Percentiles rank a stretch among this genome's conserved stretches.
phyloP scores from a whole-genome alignment of 805 yeast genomes.

The Candida maris region DNA sequence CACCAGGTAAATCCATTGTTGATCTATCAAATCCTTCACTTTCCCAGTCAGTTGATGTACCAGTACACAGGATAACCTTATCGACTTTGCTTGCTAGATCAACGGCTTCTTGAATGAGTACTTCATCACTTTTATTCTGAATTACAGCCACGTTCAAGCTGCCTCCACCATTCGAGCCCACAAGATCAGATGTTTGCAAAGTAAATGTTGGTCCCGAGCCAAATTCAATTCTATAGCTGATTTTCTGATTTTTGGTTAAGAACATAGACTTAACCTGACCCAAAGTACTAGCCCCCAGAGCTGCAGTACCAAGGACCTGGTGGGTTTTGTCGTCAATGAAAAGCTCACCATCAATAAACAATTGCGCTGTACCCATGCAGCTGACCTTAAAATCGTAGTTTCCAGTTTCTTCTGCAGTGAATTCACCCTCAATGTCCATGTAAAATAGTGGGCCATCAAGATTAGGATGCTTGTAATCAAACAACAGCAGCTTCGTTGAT shows the following conservation, averaged over 20 bases:
- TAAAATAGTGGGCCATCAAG: slow-evolving; percentile 30
- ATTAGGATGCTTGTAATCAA: slow-evolving; percentile 23
- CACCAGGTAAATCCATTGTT: slow-evolving; percentile 48
- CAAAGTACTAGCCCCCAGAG: slow-evolving; percentile 34
- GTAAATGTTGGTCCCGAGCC: slow-evolving; percentile 39
- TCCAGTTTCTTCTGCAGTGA: slow-evolving; percentile 35
- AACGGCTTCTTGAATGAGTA: slow-evolving; percentile 40
- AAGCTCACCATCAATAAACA: slow-evolving; percentile 40
- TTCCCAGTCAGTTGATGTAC: slow-evolving; percentile 55
- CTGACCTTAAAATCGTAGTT: slow-evolving; percentile 39
- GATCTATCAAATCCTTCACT: slow-evolving; percentile 57
- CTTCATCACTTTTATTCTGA: slow-evolving; percentile 28
- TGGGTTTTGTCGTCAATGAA: slow-evolving; percentile 43
- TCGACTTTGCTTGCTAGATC: slow-evolving; percentile 48
- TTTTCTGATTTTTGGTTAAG: slow-evolving; percentile 33
- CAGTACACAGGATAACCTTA: slow-evolving; percentile 49
- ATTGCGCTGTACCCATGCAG: slow-evolving; percentile 40
- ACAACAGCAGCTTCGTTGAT: slow-evolving; percentile 16
- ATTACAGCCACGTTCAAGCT: slow-evolving; percentile 22
- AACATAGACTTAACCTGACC: slow-evolving; percentile 18
- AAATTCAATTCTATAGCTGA: slow-evolving; percentile 38
- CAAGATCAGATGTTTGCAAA: slow-evolving; percentile 14
- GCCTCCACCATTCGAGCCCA: slow-evolving; percentile 30
- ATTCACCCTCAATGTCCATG: slow-evolving; percentile 38
- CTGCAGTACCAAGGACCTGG: slow-evolving; percentile 38